Conservation (phyloP, 1,284 basidiomycete genomes). For the Neolentinus lepideus region DNA sequence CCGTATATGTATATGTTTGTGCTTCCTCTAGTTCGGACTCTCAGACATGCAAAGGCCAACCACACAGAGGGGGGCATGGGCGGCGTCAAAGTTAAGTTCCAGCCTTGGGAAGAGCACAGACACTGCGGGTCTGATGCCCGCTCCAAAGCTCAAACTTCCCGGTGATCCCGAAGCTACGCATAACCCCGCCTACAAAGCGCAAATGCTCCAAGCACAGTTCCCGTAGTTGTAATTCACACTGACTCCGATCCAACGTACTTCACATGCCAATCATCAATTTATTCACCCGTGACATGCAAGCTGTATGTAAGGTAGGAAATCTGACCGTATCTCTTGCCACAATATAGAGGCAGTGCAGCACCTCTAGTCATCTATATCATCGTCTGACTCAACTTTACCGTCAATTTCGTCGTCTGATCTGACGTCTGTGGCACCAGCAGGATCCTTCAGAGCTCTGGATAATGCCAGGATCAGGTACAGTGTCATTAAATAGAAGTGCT, state of each 20-base stretch:
- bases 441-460: conserved; percentile 30
- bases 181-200: neutral
- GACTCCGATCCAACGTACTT: neutral
- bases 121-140: conserved; percentile 31
- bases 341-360: too few species aligned
- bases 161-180: neutral
- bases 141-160: neutral
- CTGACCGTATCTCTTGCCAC: neutral
- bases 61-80: conserved; percentile 28
- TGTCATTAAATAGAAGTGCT: neutral
- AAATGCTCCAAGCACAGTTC: neutral
- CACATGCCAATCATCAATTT: neutral
- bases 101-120: conserved; percentile 56
- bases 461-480: conserved; percentile 11
- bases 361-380: conserved; percentile 26
- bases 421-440: conserved; percentile 31
- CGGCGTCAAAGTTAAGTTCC: conserved; percentile 50
- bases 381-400: conserved; percentile 31
- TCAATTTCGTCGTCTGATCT: conserved; percentile 69
- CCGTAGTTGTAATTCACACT: neutral
- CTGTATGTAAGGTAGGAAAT: neutral
- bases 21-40: too few species aligned
- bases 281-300: neutral
- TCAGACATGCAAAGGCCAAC: conserved; percentile 64
- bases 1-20: too few species aligned